Percentiles rank a stretch among this genome's conserved stretches.
These are phyloP conservation scores for Catenaria anguillulae DNA, from an alignment of 371 early-diverging fungal genomes.

Conservation along the genomic window DNA sequence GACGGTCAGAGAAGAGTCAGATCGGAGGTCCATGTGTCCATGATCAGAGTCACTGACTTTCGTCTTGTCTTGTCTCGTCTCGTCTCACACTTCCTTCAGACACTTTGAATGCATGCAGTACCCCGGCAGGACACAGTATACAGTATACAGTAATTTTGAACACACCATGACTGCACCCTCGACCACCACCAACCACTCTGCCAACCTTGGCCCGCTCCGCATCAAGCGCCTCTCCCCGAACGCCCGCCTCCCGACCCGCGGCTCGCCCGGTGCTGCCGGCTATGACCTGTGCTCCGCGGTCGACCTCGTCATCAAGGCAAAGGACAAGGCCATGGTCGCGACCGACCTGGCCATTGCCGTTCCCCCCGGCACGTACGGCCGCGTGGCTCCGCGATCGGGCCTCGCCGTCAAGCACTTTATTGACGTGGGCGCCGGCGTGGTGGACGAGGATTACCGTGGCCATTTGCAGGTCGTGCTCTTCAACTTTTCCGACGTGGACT, in stretches of 20 bases:
- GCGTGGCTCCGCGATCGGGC: conserved; percentile 88
- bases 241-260: conserved; percentile 68
- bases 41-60: no score
- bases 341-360: conserved; percentile 70
- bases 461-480: conserved; percentile 68
- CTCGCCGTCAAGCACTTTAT: conserved; percentile 83
- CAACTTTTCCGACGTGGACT: conserved; percentile 71
- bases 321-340: conserved; percentile 52
- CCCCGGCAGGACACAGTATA: no score
- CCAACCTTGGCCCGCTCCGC: conserved; percentile 10
- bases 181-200: neutral
- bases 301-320: conserved; percentile 50
- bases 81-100: no score
- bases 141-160: no score
- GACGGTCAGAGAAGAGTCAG: no score
- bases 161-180: no score
- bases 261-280: conserved; percentile 72
- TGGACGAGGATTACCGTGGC: conserved; percentile 91
- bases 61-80: no score
- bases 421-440: conserved; percentile 91
- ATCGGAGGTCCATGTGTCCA: no score
- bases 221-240: conserved; percentile 29
- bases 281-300: conserved; percentile 82
- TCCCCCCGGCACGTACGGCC: conserved; percentile 80
- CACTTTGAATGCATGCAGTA: no score